Conservation (phyloP, 129 eudicot species). For the Rutidosis leptorrhynchoides region DNA sequence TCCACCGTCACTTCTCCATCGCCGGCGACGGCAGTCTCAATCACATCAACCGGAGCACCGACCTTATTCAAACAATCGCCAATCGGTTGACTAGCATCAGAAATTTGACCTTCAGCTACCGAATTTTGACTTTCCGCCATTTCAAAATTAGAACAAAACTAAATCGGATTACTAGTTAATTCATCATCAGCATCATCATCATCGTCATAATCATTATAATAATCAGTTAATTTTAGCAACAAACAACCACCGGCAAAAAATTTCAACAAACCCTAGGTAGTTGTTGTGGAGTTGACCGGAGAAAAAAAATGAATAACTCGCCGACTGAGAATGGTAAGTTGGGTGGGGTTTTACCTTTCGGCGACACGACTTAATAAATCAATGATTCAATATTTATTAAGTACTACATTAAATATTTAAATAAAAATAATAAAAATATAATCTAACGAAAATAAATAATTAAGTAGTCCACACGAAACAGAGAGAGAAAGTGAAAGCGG, state of each 20-base stretch:
- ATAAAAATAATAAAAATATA: not conserved
- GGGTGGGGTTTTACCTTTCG: conserved; percentile 56
- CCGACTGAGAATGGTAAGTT: conserved; percentile 33
- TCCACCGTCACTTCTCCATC: conserved; percentile 23
- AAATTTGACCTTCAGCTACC: conserved; percentile 24
- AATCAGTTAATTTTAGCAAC: not conserved
- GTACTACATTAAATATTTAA: too few relatives aligned
- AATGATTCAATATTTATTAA: not conserved
- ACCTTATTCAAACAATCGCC: conserved; percentile 32
- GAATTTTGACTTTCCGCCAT: conserved; percentile 29
- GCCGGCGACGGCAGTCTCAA: conserved; percentile 2
- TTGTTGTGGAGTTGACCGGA: conserved; percentile 28
- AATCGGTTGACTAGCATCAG: conserved; percentile 23
- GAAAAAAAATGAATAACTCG: conserved; percentile 22
- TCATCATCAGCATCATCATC: not conserved
- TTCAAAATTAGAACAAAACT: conserved; percentile 7
- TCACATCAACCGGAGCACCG: conserved; percentile 29
- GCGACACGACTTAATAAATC: conserved; percentile 41
- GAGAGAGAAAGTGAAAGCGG: conserved; percentile 33
- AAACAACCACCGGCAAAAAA: not conserved
- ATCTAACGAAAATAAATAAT: conserved; percentile 3
- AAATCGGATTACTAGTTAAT: conserved; percentile 12
- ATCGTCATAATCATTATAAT: not conserved
- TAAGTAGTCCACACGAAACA: conserved; percentile 6
- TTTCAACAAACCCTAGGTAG: conserved; percentile 42